Conservation (phyloP, 179 eudicot genomes). For the Silene noctiflora region DNA sequence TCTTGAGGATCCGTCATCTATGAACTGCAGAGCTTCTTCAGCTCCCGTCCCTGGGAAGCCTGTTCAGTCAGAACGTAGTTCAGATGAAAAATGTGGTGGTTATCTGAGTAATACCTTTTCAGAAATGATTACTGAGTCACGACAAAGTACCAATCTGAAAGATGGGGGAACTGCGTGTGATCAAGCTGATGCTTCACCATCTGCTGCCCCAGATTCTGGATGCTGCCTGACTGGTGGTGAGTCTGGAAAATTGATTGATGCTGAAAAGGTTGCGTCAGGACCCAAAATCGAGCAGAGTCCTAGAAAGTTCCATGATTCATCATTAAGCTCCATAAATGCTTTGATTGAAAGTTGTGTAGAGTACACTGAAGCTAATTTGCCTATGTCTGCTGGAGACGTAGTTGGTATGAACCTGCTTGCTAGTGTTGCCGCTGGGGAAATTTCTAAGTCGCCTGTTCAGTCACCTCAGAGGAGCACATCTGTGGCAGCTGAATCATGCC, state of each 20-base stretch:
- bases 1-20: conserved; percentile 42
- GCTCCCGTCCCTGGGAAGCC: conserved; percentile 45
- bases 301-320: conserved; percentile 44
- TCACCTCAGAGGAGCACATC: conserved; percentile 47
- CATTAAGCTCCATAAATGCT: conserved; percentile 80
- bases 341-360: conserved; percentile 80
- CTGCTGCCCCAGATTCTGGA: conserved; percentile 14
- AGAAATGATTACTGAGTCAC: background rate
- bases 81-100: conserved; percentile 35
- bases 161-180: conserved; percentile 16
- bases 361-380: conserved; percentile 52
- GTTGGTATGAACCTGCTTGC: conserved; percentile 94
- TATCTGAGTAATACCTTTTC: conserved; percentile 10
- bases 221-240: conserved; percentile 30
- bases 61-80: conserved; percentile 37
- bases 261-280: conserved; percentile 22
- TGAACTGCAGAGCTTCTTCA: conserved; percentile 52
- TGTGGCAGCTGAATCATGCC: conserved; percentile 29
- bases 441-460: conserved; percentile 45
- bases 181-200: conserved; percentile 40
- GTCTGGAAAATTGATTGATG: conserved; percentile 29
- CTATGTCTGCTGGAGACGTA: conserved; percentile 57
- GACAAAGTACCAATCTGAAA: conserved; percentile 34
- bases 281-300: conserved; percentile 33
- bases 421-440: conserved; percentile 92